These are phyloP conservation scores for Trichoderma cornu-damae DNA, from an alignment of 2,329 filamentous ascomycete genomes.

Conservation along the genomic window DNA sequence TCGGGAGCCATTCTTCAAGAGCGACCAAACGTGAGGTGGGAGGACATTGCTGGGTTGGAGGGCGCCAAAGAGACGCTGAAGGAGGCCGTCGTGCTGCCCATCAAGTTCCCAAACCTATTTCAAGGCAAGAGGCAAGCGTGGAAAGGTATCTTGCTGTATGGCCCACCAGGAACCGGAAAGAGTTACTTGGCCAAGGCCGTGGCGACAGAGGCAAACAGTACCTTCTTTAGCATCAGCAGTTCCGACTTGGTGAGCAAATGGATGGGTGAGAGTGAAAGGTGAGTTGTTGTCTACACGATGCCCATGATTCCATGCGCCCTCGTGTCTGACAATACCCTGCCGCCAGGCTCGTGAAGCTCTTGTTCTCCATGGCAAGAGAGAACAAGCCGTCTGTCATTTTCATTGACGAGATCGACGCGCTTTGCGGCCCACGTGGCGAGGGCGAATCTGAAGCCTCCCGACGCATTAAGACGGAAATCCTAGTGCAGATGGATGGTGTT, in stretches of 20 bases:
- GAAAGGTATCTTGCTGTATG: constrained; percentile 96
- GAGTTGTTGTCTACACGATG: constrained; percentile 22
- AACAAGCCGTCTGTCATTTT: constrained; percentile 99
- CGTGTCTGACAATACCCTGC: constrained; percentile 22
- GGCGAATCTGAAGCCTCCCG: constrained; percentile 96
- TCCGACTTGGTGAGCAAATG: constrained; percentile 97
- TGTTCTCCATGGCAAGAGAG: constrained; percentile 96
- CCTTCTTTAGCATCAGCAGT: constrained; percentile 97
- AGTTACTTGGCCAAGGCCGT: constrained; percentile 96
- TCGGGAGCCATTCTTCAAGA: constrained; percentile 90
- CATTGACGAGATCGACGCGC: constrained; percentile 95
- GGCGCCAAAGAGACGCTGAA: constrained; percentile 94
- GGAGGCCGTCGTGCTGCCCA: constrained; percentile 94
- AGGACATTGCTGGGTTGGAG: constrained; percentile 94
- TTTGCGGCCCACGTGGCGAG: constrained; percentile 87
- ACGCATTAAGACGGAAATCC: constrained; percentile 95
- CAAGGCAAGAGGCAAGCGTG: constrained; percentile 94
- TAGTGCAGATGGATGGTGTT: constrained; percentile 99
- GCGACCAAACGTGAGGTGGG: constrained; percentile 95
- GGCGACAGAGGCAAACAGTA: constrained; percentile 96
- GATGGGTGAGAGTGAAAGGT: constrained; percentile 99
- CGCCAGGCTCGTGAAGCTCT: constrained; percentile 79
- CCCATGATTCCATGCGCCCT: not conserved
- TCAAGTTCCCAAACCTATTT: constrained; percentile 97
- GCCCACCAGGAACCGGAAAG: constrained; percentile 94